Percentiles rank a stretch among this genome's conserved stretches.
Conservation (phyloP, 805 yeast species). For the Hanseniaspora pseudoguilliermondii region DNA sequence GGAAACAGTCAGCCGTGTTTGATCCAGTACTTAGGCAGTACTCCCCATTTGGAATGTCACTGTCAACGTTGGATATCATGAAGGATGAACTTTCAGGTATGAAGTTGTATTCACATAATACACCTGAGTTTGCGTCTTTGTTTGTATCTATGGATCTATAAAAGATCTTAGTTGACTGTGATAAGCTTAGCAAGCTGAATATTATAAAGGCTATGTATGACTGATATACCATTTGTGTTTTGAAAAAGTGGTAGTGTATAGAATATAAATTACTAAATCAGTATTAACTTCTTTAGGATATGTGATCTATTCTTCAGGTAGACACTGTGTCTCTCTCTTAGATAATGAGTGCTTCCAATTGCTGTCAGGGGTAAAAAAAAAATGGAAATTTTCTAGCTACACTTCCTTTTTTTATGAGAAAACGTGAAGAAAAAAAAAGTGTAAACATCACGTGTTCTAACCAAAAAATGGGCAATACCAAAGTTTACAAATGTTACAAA, state of each 20-base stretch:
- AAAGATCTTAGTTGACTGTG: not conserved
- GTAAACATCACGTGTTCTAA: no score
- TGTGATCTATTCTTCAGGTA: no score
- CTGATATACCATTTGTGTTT: not conserved
- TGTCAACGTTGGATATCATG: not conserved
- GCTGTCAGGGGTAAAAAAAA: no score
- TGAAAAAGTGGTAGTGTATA: not conserved
- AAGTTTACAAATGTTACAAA: no score
- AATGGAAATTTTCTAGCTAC: no score
- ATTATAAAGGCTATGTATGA: not conserved
- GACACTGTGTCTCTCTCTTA: no score
- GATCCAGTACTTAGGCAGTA: conserved; percentile 1
- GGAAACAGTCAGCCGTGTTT: not conserved
- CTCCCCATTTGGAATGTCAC: not conserved
- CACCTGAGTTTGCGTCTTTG: not conserved
- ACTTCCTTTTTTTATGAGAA: no score
- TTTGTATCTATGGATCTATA: not conserved
- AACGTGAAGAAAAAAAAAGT: no score
- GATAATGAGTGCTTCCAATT: no score
- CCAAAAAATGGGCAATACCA: no score
- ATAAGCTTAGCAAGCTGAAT: not conserved
- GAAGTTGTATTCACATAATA: conserved; percentile 4
- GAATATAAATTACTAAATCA: no score
- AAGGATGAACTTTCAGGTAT: conserved; percentile 9
- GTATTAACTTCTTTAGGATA: no score